These are phyloP conservation scores for Candida argentea DNA, from an alignment of 805 yeast species.

Conservation along the genomic window DNA sequence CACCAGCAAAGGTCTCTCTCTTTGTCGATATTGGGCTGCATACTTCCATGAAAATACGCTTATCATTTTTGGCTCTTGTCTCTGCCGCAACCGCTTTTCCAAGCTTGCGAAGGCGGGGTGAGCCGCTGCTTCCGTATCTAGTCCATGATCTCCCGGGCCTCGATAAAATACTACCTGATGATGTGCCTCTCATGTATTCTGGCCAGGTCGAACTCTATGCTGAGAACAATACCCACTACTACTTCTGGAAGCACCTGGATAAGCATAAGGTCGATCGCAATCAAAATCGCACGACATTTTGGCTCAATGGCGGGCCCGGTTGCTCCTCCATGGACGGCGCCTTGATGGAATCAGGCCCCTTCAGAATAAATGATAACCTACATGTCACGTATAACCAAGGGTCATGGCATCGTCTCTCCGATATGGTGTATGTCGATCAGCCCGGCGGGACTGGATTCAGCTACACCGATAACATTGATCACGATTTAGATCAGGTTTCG, in stretches of 20 bases:
- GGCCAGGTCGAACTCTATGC: conserved; percentile 55
- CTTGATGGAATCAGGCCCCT: conserved; percentile 84
- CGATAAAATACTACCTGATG: conserved; percentile 18
- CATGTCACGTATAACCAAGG: conserved; percentile 52
- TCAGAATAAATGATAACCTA: conserved; percentile 41
- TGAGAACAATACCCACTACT: conserved; percentile 48
- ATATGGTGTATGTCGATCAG: conserved; percentile 83
- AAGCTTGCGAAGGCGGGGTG: conserved; percentile 4
- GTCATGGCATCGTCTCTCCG: conserved; percentile 75
- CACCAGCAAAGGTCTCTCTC: neutral
- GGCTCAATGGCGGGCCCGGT: conserved; percentile 99
- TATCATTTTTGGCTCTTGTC: neutral
- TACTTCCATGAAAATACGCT: conserved; percentile 1
- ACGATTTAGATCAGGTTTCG: conserved; percentile 48
- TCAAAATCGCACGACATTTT: conserved; percentile 47
- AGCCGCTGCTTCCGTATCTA: conserved; percentile 9
- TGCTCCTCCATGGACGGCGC: conserved; percentile 98
- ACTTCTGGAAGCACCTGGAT: conserved; percentile 67
- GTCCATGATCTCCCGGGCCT: conserved; percentile 31
- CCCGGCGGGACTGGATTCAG: conserved; percentile 94
- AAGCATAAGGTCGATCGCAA: conserved; percentile 18
- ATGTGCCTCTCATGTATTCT: conserved; percentile 48
- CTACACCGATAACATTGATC: conserved; percentile 43
- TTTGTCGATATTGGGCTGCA: conserved; percentile 1
- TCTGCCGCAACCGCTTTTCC: conserved; percentile 4